Evolutionary conservation across 139 green algal genomes (phyloP).

Genomic region (Coelastrella sp.): DNA sequence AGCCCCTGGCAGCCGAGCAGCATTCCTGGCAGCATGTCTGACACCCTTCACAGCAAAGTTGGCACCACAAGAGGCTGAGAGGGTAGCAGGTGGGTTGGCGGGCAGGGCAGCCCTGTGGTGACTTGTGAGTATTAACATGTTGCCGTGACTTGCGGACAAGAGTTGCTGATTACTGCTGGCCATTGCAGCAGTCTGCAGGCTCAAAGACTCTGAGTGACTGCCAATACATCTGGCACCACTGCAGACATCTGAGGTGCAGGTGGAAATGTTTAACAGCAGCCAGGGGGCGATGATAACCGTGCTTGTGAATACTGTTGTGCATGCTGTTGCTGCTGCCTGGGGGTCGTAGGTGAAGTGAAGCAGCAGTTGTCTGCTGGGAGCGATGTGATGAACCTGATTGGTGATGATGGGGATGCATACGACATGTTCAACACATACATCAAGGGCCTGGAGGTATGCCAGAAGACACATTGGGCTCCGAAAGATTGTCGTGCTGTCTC

Average conservation of each 20-base stretch:
- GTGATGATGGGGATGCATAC: slow-evolving; percentile 10
- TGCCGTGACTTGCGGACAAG: not conserved
- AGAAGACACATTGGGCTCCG: too few species aligned
- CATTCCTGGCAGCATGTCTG: slow-evolving; percentile 4
- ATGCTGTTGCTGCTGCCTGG: not conserved
- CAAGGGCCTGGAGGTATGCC: not conserved
- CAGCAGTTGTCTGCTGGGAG: not conserved
- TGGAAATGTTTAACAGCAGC: too few species aligned
- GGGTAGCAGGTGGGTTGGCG: not conserved
- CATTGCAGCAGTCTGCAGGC: not conserved
- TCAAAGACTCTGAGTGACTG: not conserved
- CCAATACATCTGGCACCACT: not conserved
- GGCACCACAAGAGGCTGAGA: slow-evolving; percentile 7
- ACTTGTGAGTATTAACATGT: not conserved
- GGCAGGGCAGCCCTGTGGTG: too few species aligned
- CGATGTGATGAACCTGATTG: not conserved
- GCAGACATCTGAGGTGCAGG: too few species aligned
- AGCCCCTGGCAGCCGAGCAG: not conserved
- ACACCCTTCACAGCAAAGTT: not conserved
- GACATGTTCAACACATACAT: not conserved
- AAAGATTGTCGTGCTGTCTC: too few species aligned
- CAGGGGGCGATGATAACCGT: not conserved
- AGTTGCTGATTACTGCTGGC: not conserved
- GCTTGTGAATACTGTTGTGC: not conserved
- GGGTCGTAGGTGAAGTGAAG: not conserved